Conservation (phyloP, 352 stramenopile genomes). For the Phytophthora brassicae region DNA sequence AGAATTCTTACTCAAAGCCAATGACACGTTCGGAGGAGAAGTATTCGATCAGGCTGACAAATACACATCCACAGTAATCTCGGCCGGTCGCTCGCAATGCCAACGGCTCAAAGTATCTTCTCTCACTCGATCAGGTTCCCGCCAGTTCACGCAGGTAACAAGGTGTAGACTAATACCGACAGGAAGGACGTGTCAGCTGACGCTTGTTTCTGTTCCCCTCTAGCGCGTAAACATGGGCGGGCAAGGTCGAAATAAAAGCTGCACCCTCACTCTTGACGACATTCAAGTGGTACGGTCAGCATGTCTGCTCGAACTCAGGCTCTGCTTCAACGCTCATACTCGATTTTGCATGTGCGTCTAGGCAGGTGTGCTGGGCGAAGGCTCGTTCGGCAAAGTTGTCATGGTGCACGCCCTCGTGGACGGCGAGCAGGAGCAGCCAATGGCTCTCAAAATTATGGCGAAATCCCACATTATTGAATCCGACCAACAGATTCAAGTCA, state of each 20-base stretch:
- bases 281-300: slow-evolving; percentile 54
- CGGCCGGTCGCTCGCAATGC: slow-evolving; percentile 62
- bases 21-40: slow-evolving; percentile 75
- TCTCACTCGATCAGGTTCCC: slow-evolving; percentile 51
- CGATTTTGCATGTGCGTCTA: slow-evolving; percentile 9
- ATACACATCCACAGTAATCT: slow-evolving; percentile 61
- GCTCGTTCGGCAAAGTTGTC: slow-evolving; percentile 96
- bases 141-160: slow-evolving; percentile 60
- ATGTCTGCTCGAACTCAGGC: neutral
- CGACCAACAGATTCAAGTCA: slow-evolving; percentile 91
- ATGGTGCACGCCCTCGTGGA: slow-evolving; percentile 81
- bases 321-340: neutral
- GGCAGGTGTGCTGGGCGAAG: slow-evolving; percentile 92
- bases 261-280: slow-evolving; percentile 56
- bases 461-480: slow-evolving; percentile 94
- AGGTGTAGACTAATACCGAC: neutral
- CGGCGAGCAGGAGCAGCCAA: slow-evolving; percentile 54
- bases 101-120: slow-evolving; percentile 62
- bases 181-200: slow-evolving; percentile 1
- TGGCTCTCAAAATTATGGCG: slow-evolving; percentile 92
- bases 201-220: neutral
- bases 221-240: slow-evolving; percentile 56
- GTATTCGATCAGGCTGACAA: slow-evolving; percentile 51
- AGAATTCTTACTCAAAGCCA: slow-evolving; percentile 68
- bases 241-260: slow-evolving; percentile 50